Conservation (phyloP, 2,329 filamentous ascomycete genomes). For the Cercospora canescens region DNA sequence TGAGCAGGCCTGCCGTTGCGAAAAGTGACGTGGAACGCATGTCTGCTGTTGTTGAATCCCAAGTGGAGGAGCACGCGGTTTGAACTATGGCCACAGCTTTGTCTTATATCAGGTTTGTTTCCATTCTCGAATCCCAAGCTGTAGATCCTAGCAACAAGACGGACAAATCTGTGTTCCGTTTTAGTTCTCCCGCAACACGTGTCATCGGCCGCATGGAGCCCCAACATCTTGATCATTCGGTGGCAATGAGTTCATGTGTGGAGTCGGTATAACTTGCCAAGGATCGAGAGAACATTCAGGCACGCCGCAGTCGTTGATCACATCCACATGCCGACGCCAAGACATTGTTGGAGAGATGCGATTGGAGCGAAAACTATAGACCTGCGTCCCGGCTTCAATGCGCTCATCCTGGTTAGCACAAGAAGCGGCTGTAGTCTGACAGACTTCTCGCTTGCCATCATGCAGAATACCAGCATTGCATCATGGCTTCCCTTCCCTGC, state of each 20-base stretch:
- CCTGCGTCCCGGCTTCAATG: neutral
- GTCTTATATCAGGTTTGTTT: neutral
- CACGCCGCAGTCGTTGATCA: slow-evolving; percentile 1
- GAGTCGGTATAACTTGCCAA: neutral
- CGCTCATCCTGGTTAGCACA: neutral
- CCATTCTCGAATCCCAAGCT: neutral
- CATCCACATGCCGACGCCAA: slow-evolving; percentile 4
- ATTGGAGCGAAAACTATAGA: slow-evolving; percentile 11
- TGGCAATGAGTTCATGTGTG: neutral
- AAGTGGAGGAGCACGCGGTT: neutral
- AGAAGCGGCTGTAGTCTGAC: neutral
- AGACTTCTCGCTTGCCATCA: neutral
- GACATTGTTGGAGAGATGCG: neutral
- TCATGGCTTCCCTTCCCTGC: neutral
- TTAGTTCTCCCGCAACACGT: neutral
- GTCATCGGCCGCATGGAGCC: neutral
- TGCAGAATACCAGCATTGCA: neutral
- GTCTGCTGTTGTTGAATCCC: neutral
- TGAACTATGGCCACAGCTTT: neutral
- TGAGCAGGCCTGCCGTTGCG: neutral
- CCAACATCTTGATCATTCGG: neutral
- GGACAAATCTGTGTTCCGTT: neutral
- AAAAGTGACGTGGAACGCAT: neutral
- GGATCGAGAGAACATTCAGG: neutral
- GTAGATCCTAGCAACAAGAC: neutral